Conservation (phyloP, 73 alveolate genomes). For the Uronychia setigera region DNA sequence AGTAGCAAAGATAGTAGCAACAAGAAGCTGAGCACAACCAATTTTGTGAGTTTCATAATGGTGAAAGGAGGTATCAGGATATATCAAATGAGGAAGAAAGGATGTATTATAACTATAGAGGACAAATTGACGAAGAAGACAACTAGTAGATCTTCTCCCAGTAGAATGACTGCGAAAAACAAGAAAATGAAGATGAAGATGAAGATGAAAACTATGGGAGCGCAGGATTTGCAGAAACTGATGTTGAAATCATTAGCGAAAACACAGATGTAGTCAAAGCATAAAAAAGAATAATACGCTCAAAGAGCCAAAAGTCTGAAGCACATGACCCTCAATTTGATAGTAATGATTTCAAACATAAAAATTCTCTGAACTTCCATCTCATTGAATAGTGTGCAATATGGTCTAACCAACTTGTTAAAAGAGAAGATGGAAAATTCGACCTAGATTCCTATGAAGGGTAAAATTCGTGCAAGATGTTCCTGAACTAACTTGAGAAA, state of each 20-base stretch:
- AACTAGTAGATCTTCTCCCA: too few species aligned
- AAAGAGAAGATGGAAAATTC: slow-evolving; percentile 47
- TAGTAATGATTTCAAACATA: too few species aligned
- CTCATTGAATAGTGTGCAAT: slow-evolving; percentile 11
- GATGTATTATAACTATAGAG: not conserved
- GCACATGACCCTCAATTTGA: not conserved
- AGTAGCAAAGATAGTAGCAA: not conserved
- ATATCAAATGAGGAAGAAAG: not conserved
- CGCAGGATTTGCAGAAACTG: not conserved
- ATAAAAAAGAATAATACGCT: not conserved
- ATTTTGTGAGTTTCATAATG: not conserved
- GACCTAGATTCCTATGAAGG: slow-evolving; percentile 75
- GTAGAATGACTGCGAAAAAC: not conserved
- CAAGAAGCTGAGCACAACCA: not conserved
- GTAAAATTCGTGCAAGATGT: slow-evolving; percentile 62
- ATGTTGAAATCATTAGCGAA: too few species aligned
- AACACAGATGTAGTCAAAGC: not conserved
- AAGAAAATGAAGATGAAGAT: not conserved
- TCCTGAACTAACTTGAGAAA: slow-evolving; percentile 59
- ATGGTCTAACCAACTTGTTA: slow-evolving; percentile 1
- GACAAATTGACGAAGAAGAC: not conserved
- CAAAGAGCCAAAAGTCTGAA: not conserved
- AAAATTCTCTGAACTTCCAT: too few species aligned
- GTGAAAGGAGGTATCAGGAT: not conserved
- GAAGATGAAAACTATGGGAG: not conserved